Conservation (phyloP, 441 rosid genomes). For the Breynia disticha region DNA sequence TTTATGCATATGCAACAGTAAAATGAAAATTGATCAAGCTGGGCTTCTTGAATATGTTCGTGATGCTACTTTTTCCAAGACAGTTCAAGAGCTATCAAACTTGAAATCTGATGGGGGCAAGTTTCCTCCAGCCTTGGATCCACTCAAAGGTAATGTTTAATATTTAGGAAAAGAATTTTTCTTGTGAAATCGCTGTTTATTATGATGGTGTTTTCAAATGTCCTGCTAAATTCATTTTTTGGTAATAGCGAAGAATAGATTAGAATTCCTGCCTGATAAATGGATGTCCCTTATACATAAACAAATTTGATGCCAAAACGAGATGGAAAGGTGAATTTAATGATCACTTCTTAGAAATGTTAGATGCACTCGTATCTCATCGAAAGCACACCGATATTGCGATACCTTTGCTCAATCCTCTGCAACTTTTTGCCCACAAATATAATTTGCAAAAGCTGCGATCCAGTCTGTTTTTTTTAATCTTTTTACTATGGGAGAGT, state of each 20-base stretch:
- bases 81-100: conserved; percentile 68
- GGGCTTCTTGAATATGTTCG: conserved; percentile 68
- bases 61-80: conserved; percentile 55
- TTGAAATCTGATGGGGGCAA: conserved; percentile 59
- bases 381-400: too few relatives aligned
- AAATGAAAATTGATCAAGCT: conserved; percentile 51
- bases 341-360: too few relatives aligned
- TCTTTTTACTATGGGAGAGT: too few relatives aligned
- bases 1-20: conserved; percentile 48
- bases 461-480: too few relatives aligned
- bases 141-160: conserved; percentile 46
- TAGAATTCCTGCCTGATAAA: too few relatives aligned
- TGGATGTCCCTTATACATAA: too few relatives aligned
- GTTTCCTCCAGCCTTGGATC: conserved; percentile 77
- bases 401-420: too few relatives aligned
- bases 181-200: conserved; percentile 2
- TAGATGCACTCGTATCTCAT: too few relatives aligned
- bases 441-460: too few relatives aligned
- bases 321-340: too few relatives aligned
- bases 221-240: not conserved
- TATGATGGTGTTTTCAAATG: not conserved
- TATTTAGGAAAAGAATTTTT: not conserved
- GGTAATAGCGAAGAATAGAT: not conserved
- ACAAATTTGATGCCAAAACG: too few relatives aligned
- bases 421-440: too few relatives aligned